phyloP scores from a whole-genome alignment of 345 rosid genomes.

The Moricandia moricandioides region DNA sequence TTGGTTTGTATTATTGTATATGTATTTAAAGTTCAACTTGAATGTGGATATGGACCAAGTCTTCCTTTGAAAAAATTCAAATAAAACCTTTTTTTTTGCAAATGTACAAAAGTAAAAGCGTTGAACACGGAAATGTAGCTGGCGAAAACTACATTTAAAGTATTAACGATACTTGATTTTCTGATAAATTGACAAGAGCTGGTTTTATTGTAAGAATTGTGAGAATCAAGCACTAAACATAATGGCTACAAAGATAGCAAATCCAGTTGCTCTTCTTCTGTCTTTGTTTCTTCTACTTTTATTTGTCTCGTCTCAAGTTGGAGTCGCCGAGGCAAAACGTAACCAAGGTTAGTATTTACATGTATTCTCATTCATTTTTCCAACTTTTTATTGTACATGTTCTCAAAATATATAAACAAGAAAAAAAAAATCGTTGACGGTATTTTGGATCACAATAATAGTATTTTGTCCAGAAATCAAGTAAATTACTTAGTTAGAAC shows the following conservation, averaged over 20 bases:
- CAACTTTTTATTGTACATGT: neutral
- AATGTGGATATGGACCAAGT: neutral
- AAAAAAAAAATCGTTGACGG: neutral
- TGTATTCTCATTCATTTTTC: neutral
- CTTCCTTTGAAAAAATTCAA: neutral
- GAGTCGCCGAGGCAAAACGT: slow-evolving; percentile 12
- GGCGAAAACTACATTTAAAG: neutral
- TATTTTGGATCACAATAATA: neutral
- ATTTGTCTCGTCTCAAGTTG: slow-evolving; percentile 2
- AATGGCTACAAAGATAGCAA: slow-evolving; percentile 16
- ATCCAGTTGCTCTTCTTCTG: slow-evolving; percentile 9
- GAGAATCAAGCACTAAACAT: neutral
- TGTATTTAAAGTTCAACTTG: neutral
- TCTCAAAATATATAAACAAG: neutral
- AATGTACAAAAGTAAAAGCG: neutral
- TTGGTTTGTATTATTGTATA: neutral
- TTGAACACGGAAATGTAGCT: neutral
- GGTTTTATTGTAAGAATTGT: neutral
- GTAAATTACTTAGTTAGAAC: neutral
- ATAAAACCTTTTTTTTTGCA: neutral
- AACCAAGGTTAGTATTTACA: slow-evolving; percentile 5
- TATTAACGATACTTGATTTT: neutral
- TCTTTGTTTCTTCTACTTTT: slow-evolving; percentile 3
- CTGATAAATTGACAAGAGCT: neutral
- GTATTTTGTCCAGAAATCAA: neutral